Conservation (phyloP, 331 rosid species). For the Rhamnella rubrinervis region DNA sequence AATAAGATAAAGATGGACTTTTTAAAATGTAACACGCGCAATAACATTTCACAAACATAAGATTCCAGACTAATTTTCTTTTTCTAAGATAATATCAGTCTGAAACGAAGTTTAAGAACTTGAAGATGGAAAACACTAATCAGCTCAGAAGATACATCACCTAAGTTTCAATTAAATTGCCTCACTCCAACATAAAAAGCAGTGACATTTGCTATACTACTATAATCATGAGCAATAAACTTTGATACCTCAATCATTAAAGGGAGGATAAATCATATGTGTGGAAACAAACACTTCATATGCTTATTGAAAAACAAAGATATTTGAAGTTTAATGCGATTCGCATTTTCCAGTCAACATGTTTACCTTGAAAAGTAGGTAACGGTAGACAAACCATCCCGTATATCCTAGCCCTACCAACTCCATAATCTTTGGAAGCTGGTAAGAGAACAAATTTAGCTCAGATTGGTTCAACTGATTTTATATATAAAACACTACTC, state of each 20-base stretch:
- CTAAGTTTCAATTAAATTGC: not conserved
- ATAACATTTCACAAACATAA: not conserved
- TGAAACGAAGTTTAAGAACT: no score
- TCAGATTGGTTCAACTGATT: slow-evolving; percentile 21
- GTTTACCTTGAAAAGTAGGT: slow-evolving; percentile 91
- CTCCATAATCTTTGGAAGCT: slow-evolving; percentile 96
- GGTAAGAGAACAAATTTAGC: slow-evolving; percentile 23
- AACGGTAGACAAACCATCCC: slow-evolving; percentile 98
- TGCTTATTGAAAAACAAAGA: slow-evolving; percentile 9
- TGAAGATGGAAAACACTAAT: no score
- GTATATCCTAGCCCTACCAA: slow-evolving; percentile 98
- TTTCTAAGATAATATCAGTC: no score
- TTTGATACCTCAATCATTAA: no score
- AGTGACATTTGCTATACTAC: not conserved
- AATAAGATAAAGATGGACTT: no score
- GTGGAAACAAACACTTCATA: not conserved
- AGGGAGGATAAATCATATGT: no score
- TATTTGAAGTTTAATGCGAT: slow-evolving; percentile 4
- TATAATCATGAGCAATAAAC: not conserved
- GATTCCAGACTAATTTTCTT: not conserved
- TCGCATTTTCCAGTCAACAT: not conserved
- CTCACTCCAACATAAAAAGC: not conserved
- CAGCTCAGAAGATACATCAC: no score
- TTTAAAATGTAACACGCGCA: no score
- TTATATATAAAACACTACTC: not conserved